Base-by-base conservation (phyloP, 2,329 filamentous ascomycete species). In the Penicillium hordei region DNA sequence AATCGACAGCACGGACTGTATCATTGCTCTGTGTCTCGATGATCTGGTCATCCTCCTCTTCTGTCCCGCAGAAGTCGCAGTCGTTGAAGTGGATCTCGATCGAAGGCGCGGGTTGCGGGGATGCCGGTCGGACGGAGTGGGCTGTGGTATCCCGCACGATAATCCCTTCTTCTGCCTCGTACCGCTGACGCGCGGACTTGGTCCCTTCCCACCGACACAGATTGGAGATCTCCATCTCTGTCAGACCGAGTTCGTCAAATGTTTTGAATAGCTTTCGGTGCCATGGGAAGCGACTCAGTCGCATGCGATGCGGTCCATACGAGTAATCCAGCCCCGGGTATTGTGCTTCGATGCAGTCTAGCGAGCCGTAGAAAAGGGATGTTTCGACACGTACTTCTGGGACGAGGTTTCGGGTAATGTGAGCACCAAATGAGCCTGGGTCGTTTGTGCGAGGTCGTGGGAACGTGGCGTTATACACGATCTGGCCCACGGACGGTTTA, bases 281-380 rank as follows among this genome's bases (percentile, higher is more conserved):
- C 77, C 84, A 84, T 12, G 81, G 80, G 69, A 86, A 88, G 45
- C 83, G 82, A 52, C 82, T 77, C 13, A 88, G 78, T 40, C 86
- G 80, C 76, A 85, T 83, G 55, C 86, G 82, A 74, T 88, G 86
- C 1, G 85, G 83, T 7, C 76, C 74, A 65, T 84, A 79, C 46
- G 82, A 82, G 71, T 88, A 88, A 76, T 88, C 86, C 46, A 88
- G 78, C 34, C 86, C 86, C 0, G 86, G 86, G 66, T 88, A 88
- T 58, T 86, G 84, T 49, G 86, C 85, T 76, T 88, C 86, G 60
- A 86, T 79, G 66, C 81, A 85, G 75, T 87, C 84, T 45, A 87
- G 78, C 40, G 82, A 80, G 65, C 86, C 86, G 73, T 87, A 88
- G 75, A 87, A 88, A 50, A 79, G 82, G 54, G 81, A 80, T 1